A percentile compares a stretch with the other conserved stretches of the same genome.
phyloP scores from a whole-genome alignment of 1,284 basidiomycete species.

The Dichomitus squalens region DNA sequence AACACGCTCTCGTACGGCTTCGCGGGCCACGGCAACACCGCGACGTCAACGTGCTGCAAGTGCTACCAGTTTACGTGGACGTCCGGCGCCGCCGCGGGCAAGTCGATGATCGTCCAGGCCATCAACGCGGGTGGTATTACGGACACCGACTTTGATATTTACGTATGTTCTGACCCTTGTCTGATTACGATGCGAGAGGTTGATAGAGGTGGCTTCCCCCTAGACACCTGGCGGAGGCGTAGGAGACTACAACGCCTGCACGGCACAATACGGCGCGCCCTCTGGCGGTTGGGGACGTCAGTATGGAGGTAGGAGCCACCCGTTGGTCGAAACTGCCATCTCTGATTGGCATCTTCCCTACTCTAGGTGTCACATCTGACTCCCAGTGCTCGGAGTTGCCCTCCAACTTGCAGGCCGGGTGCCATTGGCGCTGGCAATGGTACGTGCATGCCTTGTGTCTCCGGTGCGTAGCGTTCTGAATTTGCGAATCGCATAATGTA shows the following conservation, averaged over 20 bases:
- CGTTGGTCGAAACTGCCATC: background rate
- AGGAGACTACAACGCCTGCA: slow-evolving; percentile 26
- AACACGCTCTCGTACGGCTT: slow-evolving; percentile 27
- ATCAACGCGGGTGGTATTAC: slow-evolving; percentile 29
- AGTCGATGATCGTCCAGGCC: slow-evolving; percentile 29
- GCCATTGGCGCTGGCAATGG: slow-evolving; percentile 30
- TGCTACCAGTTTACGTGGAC: slow-evolving; percentile 30
- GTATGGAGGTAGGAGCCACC: slow-evolving; percentile 18
- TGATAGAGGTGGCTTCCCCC: background rate
- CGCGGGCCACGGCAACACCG: slow-evolving; percentile 27
- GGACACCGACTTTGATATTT: slow-evolving; percentile 25
- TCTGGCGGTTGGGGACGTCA: slow-evolving; percentile 25
- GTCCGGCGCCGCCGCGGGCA: slow-evolving; percentile 22
- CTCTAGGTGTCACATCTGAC: slow-evolving; percentile 24
- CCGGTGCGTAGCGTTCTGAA: background rate
- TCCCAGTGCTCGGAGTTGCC: slow-evolving; percentile 25
- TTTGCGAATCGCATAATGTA: background rate
- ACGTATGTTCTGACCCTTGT: slow-evolving; percentile 8
- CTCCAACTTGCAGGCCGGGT: slow-evolving; percentile 27
- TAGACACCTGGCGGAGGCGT: slow-evolving; percentile 24
- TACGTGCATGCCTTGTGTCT: background rate
- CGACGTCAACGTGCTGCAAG: slow-evolving; percentile 25
- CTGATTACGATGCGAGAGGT: background rate
- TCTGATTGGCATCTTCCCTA: background rate
- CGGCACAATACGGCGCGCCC: slow-evolving; percentile 24